Conservation (phyloP, 2,329 filamentous ascomycete species). For the Pseudopyrenochaeta lycopersici region DNA sequence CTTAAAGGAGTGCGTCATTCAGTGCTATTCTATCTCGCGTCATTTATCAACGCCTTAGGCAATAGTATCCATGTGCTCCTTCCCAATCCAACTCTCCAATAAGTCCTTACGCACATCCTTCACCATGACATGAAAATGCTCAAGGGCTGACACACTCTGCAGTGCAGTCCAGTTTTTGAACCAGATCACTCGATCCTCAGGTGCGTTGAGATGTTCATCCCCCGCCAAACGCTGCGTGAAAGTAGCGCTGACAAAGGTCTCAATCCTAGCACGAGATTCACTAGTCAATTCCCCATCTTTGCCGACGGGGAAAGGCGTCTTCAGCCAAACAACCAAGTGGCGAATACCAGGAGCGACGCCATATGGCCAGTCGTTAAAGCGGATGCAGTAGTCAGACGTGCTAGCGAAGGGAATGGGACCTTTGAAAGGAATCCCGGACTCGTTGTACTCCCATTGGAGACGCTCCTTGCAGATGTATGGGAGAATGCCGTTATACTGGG, state of each 20-base stretch:
- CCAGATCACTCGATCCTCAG: not conserved
- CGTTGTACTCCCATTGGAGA: not conserved
- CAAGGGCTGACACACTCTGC: not conserved
- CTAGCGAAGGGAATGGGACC: not conserved
- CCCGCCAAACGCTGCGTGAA: not conserved
- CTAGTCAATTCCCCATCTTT: not conserved
- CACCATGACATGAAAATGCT: not conserved
- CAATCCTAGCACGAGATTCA: not conserved
- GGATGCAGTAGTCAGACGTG: not conserved
- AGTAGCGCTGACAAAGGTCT: not conserved
- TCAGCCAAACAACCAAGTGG: not conserved
- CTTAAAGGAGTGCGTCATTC: no score
- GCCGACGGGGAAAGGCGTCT: not conserved
- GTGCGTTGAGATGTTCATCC: not conserved
- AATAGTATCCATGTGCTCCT: not conserved
- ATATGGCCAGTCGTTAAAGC: not conserved
- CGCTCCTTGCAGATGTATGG: not conserved
- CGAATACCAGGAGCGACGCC: not conserved
- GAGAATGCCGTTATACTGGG: not conserved
- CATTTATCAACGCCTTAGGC: not conserved
- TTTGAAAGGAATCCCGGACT: not conserved
- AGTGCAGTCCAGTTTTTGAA: not conserved
- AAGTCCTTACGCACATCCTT: not conserved
- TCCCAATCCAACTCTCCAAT: not conserved
- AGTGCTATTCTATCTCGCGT: not conserved